Base-by-base conservation (phyloP, 2,329 filamentous ascomycete species). In the Nemania bipapillata region DNA sequence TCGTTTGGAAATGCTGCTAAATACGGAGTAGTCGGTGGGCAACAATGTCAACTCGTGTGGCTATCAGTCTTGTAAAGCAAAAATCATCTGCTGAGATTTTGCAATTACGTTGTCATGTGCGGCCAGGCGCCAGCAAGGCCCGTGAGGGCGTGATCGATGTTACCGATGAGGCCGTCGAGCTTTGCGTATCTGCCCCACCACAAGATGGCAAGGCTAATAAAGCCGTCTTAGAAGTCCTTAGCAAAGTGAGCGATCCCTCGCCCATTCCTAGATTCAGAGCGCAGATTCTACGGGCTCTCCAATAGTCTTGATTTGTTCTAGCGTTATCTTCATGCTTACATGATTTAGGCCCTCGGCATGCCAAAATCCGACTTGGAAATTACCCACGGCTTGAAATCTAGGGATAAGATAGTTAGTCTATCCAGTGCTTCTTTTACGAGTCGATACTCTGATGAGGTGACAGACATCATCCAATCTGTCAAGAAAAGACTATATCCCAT, bases 191-290 rank as follows among this genome's bases (percentile, higher is more conserved):
- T 0, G 90, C 89, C 0, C 89, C 86, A 70, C 84, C 91, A 11
- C 84, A 85, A 68, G 89, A 92, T 15, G 90, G 90, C 15, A 89
- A 91, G 75, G 87, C 91, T 4, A 93, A 93, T 76, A 86, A 86
- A 75, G 90, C 90, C 4, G 88, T 92, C 2, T 80, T 88, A 56
- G 82, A 85, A 42, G 79, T 92, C 4, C 80, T 93, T 63, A 89
- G 90, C 70, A 81, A 87, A 75, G 88, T 69, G 52, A 58, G 67
- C 28, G 9, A 32, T 3, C 12, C 37, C 40, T 37, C 40, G 11
- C 15, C 7, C 15, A 28, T 8, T 12, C 5, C 8, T 8, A 3
- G 12, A 12, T 6, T 15, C 3, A 22, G 24, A 15, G 15, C 3
- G 15, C 37, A 17, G 12, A 17, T 40, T 40, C n/a, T 40, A 15